A percentile compares a stretch with the other conserved stretches of the same genome.
Conservation (phyloP, 1,284 basidiomycete genomes). For the Abortiporus biennis region DNA sequence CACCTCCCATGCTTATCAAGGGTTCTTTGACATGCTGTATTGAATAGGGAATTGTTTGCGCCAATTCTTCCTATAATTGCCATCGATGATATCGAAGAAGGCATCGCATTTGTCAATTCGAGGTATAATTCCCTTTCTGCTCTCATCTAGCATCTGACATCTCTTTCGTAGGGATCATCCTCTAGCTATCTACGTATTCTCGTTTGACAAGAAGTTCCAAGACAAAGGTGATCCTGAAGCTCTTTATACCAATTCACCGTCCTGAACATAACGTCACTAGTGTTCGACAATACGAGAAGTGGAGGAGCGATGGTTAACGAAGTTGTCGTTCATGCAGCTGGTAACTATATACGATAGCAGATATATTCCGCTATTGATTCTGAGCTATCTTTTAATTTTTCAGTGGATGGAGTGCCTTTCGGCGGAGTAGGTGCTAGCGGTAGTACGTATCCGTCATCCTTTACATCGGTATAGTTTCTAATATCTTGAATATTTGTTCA, state of each 20-base stretch:
- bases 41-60: constrained; percentile 30
- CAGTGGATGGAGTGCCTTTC: constrained; percentile 64
- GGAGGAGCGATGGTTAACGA: constrained; percentile 70
- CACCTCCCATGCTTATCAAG: background rate
- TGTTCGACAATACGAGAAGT: constrained; percentile 62
- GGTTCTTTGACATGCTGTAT: background rate
- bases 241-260: background rate
- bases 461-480: constrained; percentile 15
- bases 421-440: constrained; percentile 72
- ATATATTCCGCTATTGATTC: background rate
- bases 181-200: constrained; percentile 74
- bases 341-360: constrained; percentile 29
- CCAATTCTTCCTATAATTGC: constrained; percentile 67
- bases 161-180: constrained; percentile 56
- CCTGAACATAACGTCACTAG: constrained; percentile 26
- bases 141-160: background rate
- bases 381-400: background rate
- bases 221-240: constrained; percentile 43
- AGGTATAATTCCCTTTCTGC: constrained; percentile 29
- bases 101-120: constrained; percentile 63
- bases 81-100: constrained; percentile 66
- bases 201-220: constrained; percentile 53
- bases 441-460: constrained; percentile 34
- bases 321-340: constrained; percentile 44
- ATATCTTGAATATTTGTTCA: background rate